These are phyloP conservation scores for Laguncularia racemosa DNA, from an alignment of 345 rosid genomes.

Conservation along the genomic window DNA sequence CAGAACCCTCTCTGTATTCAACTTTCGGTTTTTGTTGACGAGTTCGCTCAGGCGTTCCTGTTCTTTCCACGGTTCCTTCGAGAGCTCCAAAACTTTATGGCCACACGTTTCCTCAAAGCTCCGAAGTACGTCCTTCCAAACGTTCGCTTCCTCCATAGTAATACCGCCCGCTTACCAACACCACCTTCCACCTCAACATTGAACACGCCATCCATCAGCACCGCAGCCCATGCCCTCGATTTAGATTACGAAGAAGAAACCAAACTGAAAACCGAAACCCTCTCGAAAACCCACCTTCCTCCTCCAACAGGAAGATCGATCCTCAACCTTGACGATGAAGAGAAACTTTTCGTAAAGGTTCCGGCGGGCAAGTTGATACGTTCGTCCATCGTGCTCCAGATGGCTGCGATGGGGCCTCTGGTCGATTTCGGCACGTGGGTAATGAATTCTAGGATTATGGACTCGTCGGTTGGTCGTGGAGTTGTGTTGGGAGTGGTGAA, in stretches of 20 bases:
- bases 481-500: slow-evolving; percentile 26
- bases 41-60: no score
- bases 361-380: slow-evolving; percentile 45
- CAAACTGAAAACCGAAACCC: slow-evolving; percentile 7
- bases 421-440: slow-evolving; percentile 75
- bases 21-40: no score
- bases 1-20: no score
- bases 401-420: slow-evolving; percentile 45
- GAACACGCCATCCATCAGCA: slow-evolving; percentile 30
- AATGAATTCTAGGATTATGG: slow-evolving; percentile 64
- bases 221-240: slow-evolving; percentile 21
- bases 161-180: slow-evolving; percentile 7
- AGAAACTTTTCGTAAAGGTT: slow-evolving; percentile 40
- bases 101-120: no score
- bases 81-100: no score
- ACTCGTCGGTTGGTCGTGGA: slow-evolving; percentile 28
- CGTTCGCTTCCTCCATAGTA: slow-evolving; percentile 2
- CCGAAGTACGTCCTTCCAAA: neutral
- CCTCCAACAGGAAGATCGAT: slow-evolving; percentile 1
- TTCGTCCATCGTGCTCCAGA: slow-evolving; percentile 39
- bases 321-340: slow-evolving; percentile 46
- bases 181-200: slow-evolving; percentile 23
- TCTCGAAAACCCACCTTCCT: slow-evolving; percentile 14
- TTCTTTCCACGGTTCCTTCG: no score
- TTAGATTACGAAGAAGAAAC: no score